phyloP scores from a whole-genome alignment of 148 eudicot species.

The Beta vulgaris region DNA sequence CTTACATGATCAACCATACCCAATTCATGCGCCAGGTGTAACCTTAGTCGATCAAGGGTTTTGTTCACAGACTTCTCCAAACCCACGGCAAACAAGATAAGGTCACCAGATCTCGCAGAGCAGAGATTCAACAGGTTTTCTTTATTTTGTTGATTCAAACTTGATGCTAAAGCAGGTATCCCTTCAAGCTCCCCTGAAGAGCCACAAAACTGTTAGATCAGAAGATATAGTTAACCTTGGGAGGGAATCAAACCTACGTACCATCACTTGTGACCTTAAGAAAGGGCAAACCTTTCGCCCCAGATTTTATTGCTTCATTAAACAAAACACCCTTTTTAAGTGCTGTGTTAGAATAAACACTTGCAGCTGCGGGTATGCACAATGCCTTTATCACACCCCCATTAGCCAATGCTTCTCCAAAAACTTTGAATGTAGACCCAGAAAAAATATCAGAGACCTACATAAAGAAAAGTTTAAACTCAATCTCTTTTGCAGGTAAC shows the following conservation, averaged over 20 bases:
- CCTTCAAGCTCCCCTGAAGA: constrained; percentile 76
- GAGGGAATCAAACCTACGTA: constrained; percentile 27
- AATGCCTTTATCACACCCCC: constrained; percentile 76
- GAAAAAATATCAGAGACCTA: constrained; percentile 78
- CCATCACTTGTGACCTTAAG: constrained; percentile 78
- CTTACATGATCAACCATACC: constrained; percentile 83
- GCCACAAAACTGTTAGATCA: constrained; percentile 17
- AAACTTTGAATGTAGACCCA: constrained; percentile 78
- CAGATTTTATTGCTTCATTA: constrained; percentile 80
- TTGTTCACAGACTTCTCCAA: constrained; percentile 62
- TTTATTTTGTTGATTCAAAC: constrained; percentile 50
- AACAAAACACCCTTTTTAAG: constrained; percentile 88
- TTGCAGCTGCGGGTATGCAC: constrained; percentile 79
- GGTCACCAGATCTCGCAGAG: constrained; percentile 67
- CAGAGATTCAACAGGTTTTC: constrained; percentile 51
- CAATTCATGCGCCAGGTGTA: constrained; percentile 66
- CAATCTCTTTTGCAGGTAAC: neutral
- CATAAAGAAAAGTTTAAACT: constrained; percentile 11
- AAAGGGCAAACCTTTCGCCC: constrained; percentile 96
- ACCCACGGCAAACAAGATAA: constrained; percentile 89
- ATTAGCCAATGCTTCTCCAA: constrained; percentile 59
- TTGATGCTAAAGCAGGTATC: constrained; percentile 66
- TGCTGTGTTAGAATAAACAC: constrained; percentile 73
- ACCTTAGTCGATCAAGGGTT: constrained; percentile 75
- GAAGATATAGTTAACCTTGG: neutral